These are phyloP conservation scores for Diplodia corticola DNA, from an alignment of 2,329 filamentous ascomycete genomes.

Conservation along the genomic window DNA sequence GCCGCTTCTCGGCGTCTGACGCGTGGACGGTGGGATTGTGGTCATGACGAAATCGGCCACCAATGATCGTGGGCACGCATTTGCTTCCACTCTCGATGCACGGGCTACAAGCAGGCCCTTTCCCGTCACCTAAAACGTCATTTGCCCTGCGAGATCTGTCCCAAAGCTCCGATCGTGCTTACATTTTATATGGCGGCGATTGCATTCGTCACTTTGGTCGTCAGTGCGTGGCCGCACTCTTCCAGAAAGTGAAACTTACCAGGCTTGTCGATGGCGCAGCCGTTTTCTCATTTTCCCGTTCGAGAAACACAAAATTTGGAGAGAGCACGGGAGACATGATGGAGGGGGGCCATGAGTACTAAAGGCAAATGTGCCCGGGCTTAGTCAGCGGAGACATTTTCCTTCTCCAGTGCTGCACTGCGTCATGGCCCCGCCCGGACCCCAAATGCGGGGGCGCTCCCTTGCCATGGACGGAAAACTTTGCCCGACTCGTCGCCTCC, in stretches of 20 bases:
- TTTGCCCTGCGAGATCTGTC: too few species aligned
- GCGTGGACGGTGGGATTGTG: neutral
- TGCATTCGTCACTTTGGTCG: neutral
- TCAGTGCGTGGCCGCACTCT: neutral
- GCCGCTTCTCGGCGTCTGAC: neutral
- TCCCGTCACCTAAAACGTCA: neutral
- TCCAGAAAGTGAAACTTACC: neutral
- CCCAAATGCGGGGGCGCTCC: neutral
- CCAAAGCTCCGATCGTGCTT: neutral
- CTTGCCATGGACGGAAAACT: neutral
- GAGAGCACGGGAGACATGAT: neutral
- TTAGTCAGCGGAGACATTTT: constrained; percentile 3
- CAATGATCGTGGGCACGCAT: neutral
- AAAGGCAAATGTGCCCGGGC: constrained; percentile 3
- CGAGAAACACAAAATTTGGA: too few species aligned
- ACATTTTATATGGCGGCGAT: constrained; percentile 6
- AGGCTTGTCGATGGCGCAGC: neutral
- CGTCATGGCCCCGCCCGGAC: neutral
- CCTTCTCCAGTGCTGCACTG: neutral
- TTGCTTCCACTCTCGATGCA: neutral
- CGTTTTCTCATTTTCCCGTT: neutral
- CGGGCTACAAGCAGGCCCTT: neutral
- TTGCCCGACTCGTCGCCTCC: neutral
- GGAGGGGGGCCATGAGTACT: neutral
- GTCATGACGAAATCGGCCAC: neutral